Percentiles rank a stretch among this genome's conserved stretches.
Conservation (phyloP, 331 rosid genomes). For the Telfairia occidentalis region DNA sequence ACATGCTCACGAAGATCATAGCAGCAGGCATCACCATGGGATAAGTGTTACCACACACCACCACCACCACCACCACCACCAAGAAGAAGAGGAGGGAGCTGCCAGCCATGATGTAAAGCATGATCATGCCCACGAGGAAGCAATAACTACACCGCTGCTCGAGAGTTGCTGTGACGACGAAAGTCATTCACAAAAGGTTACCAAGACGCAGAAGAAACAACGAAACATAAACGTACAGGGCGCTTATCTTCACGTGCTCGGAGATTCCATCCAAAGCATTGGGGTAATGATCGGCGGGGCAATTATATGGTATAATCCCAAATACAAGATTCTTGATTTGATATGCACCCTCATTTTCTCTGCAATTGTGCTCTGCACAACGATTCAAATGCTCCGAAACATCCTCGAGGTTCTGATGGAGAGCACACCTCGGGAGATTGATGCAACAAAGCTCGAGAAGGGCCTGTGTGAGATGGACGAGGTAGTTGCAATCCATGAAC, state of each 20-base stretch:
- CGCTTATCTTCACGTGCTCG: slow-evolving; percentile 52
- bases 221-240: slow-evolving; percentile 41
- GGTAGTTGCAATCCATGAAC: slow-evolving; percentile 47
- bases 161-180: slow-evolving; percentile 17
- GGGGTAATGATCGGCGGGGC: slow-evolving; percentile 67
- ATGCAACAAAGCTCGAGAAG: slow-evolving; percentile 47
- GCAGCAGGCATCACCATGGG: slow-evolving; percentile 20
- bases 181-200: not conserved
- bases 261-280: slow-evolving; percentile 45
- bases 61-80: slow-evolving; percentile 19
- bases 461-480: slow-evolving; percentile 57
- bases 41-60: slow-evolving; percentile 25
- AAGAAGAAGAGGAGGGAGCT: not conserved
- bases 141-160: slow-evolving; percentile 25
- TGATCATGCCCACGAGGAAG: slow-evolving; percentile 8
- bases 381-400: slow-evolving; percentile 43
- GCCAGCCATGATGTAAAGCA: slow-evolving; percentile 17
- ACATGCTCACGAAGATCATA: slow-evolving; percentile 18
- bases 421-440: slow-evolving; percentile 54
- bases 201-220: slow-evolving; percentile 15
- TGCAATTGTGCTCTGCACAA: slow-evolving; percentile 33
- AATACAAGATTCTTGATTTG: slow-evolving; percentile 46
- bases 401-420: slow-evolving; percentile 54
- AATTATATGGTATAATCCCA: slow-evolving; percentile 37
- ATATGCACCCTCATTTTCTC: slow-evolving; percentile 48